phyloP scores from a whole-genome alignment of 768 basidiomycete genomes.

The Termitomyces sp. region DNA sequence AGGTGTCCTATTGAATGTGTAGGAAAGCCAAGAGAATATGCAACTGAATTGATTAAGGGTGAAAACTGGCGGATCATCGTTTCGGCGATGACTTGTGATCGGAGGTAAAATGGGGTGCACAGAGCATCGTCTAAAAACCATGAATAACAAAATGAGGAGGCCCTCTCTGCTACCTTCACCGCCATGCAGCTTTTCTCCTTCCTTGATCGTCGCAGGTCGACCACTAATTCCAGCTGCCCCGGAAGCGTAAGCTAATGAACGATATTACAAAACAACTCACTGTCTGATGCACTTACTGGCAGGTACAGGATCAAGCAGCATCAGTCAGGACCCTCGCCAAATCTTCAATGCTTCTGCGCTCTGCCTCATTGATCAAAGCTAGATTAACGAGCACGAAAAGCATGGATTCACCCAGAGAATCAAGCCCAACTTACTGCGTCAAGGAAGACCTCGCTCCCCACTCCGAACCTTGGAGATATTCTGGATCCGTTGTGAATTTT shows the following conservation, averaged over 20 bases:
- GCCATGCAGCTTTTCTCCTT: conserved; percentile 10
- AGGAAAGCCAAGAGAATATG: neutral
- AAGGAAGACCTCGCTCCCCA: neutral
- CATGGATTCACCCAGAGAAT: neutral
- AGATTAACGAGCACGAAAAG: conserved; percentile 1
- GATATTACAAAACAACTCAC: neutral
- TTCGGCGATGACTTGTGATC: conserved; percentile 1
- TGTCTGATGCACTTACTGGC: neutral
- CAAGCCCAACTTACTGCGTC: neutral
- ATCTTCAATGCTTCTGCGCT: conserved; percentile 3
- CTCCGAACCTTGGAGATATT: neutral
- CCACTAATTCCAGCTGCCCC: neutral
- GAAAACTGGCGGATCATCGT: conserved; percentile 8
- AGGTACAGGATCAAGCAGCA: neutral
- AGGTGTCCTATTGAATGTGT: neutral
- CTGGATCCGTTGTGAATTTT: neutral
- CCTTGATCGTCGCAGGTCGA: conserved; percentile 10
- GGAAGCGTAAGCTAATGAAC: neutral
- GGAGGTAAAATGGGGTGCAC: conserved; percentile 1
- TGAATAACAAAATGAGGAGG: neutral
- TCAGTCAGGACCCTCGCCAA: neutral
- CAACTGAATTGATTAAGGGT: neutral
- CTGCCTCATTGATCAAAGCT: conserved; percentile 6
- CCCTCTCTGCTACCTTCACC: neutral
- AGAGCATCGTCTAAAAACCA: neutral